Percentiles rank a stretch among this genome's conserved stretches.
phyloP scores from a whole-genome alignment of 306 rosid genomes.

The Prunus padus region DNA sequence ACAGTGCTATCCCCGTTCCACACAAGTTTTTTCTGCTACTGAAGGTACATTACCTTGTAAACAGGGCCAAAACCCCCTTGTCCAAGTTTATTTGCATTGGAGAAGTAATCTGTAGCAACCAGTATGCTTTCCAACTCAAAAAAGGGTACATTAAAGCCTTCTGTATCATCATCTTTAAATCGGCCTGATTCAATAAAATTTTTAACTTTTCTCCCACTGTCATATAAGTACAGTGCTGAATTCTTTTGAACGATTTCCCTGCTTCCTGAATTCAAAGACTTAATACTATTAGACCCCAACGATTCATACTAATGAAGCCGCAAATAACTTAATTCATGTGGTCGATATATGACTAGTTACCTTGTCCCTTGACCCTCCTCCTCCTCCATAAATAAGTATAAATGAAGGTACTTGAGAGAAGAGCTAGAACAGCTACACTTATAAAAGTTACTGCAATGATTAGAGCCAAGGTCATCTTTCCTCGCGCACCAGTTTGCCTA shows the following conservation, averaged over 20 bases:
- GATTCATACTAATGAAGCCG: slow-evolving; percentile 6
- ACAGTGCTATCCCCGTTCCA: too few species aligned
- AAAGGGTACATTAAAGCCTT: slow-evolving; percentile 60
- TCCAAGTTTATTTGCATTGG: slow-evolving; percentile 68
- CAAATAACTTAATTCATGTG: not conserved
- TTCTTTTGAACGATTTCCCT: slow-evolving; percentile 43
- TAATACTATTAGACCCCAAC: slow-evolving; percentile 11
- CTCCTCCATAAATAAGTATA: slow-evolving; percentile 46
- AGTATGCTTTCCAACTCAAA: slow-evolving; percentile 62
- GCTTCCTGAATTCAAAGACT: slow-evolving; percentile 51
- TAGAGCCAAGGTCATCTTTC: slow-evolving; percentile 37
- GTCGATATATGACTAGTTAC: slow-evolving; percentile 31
- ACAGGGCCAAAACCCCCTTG: slow-evolving; percentile 82
- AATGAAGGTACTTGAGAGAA: slow-evolving; percentile 43
- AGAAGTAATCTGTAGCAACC: slow-evolving; percentile 54
- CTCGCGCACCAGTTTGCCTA: slow-evolving; percentile 27
- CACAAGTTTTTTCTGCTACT: too few species aligned
- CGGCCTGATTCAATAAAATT: slow-evolving; percentile 58
- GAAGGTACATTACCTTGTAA: slow-evolving; percentile 46
- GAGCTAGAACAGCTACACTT: slow-evolving; percentile 36
- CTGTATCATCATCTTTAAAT: slow-evolving; percentile 52
- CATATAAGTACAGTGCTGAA: slow-evolving; percentile 43
- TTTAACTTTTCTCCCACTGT: slow-evolving; percentile 31
- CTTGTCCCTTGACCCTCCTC: slow-evolving; percentile 40
- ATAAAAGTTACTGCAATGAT: slow-evolving; percentile 36